Evolutionary conservation across 257 asterid species (phyloP).

Genomic region (Nicotiana paniculata): DNA sequence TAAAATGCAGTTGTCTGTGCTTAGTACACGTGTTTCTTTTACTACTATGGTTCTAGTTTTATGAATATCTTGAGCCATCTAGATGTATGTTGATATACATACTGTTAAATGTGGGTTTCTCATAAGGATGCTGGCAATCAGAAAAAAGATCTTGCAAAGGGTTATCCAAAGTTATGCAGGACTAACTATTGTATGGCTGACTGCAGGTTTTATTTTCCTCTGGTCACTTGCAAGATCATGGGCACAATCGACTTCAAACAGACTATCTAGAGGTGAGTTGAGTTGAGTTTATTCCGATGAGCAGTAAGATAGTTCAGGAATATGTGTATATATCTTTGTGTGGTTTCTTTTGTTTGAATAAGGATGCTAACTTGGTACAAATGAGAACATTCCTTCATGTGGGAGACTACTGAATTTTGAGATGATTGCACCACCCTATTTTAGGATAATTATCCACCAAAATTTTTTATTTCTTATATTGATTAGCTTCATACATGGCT

Average conservation of each 20-base stretch:
- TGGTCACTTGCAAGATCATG: constrained; percentile 53
- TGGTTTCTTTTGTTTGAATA: not conserved
- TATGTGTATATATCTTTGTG: not conserved
- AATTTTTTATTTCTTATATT: not conserved
- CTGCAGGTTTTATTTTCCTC: constrained; percentile 63
- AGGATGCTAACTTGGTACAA: not conserved
- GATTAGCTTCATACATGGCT: not conserved
- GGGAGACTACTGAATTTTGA: not conserved
- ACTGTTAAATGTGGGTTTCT: not conserved
- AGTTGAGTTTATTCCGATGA: not conserved
- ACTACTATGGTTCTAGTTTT: not conserved
- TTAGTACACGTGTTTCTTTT: not conserved
- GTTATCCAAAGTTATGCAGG: not conserved
- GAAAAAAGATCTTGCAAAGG: not conserved
- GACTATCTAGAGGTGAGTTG: constrained; percentile 80
- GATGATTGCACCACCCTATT: not conserved
- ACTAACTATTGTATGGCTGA: constrained; percentile 8
- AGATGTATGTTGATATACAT: not conserved
- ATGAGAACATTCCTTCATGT: not conserved
- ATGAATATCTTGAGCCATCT: not conserved
- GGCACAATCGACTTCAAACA: constrained; percentile 49
- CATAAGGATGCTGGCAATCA: not conserved
- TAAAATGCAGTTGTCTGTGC: not conserved
- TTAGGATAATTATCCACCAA: not conserved
- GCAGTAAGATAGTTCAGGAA: not conserved